Evolutionary conservation across 2,329 filamentous ascomycete species (phyloP).

Genomic region (Diplocarpon mali): DNA sequence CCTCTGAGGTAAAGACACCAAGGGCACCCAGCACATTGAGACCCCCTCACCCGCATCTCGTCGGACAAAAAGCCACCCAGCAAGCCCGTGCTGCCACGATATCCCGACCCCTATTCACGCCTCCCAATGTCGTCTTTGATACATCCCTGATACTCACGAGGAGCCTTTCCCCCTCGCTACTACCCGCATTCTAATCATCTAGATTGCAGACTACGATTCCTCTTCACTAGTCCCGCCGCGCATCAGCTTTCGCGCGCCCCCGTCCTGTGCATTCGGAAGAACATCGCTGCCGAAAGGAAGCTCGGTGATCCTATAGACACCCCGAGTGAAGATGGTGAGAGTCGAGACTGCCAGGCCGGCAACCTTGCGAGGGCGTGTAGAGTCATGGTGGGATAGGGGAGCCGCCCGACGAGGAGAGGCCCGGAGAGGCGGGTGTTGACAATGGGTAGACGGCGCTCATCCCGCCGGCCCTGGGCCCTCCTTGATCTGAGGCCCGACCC

Average conservation of each 20-base stretch:
- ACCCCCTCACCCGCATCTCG: too few relatives aligned
- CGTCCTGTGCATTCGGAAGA: conserved; percentile 30
- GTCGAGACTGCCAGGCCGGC: conserved; percentile 35
- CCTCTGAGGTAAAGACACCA: too few relatives aligned
- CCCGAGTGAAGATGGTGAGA: conserved; percentile 44
- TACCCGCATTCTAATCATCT: too few relatives aligned
- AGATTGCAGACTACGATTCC: neutral
- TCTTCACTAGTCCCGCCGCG: conserved; percentile 1
- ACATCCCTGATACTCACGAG: too few relatives aligned
- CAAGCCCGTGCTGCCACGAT: too few relatives aligned
- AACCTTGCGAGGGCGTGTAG: neutral
- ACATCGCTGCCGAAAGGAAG: conserved; percentile 40
- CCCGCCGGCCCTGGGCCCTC: conserved; percentile 10
- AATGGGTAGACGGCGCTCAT: conserved; percentile 13
- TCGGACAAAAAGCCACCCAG: too few relatives aligned
- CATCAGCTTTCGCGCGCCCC: neutral
- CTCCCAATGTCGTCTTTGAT: too few relatives aligned
- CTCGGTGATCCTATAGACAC: conserved; percentile 46
- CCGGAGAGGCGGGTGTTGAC: conserved; percentile 18
- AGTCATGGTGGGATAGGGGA: neutral
- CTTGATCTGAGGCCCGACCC: conserved; percentile 16
- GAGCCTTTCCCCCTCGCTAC: too few relatives aligned
- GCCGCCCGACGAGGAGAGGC: conserved; percentile 39
- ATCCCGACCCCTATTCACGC: too few relatives aligned
- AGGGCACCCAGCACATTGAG: too few relatives aligned